Conservation (phyloP, 2,329 filamentous ascomycete genomes). For the Hymenoscyphus albidus region DNA sequence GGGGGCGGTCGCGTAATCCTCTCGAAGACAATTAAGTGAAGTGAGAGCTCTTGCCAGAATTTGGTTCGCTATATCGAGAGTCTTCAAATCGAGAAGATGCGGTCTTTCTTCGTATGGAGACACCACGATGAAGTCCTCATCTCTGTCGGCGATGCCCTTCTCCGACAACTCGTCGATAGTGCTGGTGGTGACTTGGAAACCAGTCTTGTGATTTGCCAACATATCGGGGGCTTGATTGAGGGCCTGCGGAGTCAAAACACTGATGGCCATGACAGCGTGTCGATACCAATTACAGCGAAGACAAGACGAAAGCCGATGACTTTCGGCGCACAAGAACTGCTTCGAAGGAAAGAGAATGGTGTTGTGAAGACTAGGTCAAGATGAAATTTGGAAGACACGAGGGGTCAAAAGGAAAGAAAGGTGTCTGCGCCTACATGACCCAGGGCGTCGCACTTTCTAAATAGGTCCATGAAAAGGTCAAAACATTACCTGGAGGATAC, state of each 20-base stretch:
- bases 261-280: not conserved
- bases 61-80: constrained; percentile 60
- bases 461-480: not conserved
- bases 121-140: constrained; percentile 49
- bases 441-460: not conserved
- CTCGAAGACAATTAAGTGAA: constrained; percentile 55
- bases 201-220: not conserved
- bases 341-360: not conserved
- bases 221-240: not conserved
- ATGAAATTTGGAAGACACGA: not conserved
- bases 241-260: not conserved
- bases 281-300: not conserved
- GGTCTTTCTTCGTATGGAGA: constrained; percentile 71
- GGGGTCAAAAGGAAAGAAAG: not conserved
- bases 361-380: not conserved
- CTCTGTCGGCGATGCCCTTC: not conserved
- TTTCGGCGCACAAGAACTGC: not conserved
- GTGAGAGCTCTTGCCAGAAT: constrained; percentile 71
- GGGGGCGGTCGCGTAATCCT: constrained; percentile 71
- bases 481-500: constrained; percentile 9
- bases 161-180: not conserved
- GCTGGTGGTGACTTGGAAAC: not conserved
- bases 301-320: not conserved
- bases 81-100: constrained; percentile 70
- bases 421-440: constrained; percentile 7